A percentile compares a stretch with the other conserved stretches of the same genome.
phyloP scores from a whole-genome alignment of 345 rosid species.

The Arabidopsis arenosa region DNA sequence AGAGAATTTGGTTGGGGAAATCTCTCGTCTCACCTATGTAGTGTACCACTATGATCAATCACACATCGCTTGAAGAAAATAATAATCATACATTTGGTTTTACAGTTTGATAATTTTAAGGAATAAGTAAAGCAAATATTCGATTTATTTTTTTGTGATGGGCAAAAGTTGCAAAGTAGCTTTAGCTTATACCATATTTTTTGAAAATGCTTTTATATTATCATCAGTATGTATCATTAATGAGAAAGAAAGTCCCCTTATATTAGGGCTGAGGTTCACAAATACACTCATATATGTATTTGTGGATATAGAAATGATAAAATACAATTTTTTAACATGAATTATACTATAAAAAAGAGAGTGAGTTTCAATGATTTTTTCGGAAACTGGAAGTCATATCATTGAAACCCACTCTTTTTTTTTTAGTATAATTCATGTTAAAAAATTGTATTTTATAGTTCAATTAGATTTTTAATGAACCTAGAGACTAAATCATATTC shows the following conservation, averaged over 20 bases:
- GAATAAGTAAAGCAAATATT: slow-evolving; percentile 3
- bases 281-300: background rate
- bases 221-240: background rate
- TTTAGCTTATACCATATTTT: slow-evolving; percentile 4
- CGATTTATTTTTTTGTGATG: background rate
- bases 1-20: background rate
- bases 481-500: background rate
- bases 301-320: background rate
- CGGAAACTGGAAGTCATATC: too few relatives aligned
- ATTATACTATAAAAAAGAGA: too few relatives aligned
- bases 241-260: background rate
- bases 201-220: background rate
- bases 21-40: background rate
- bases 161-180: slow-evolving; percentile 23
- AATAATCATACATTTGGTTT: background rate
- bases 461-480: background rate
- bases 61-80: background rate
- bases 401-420: background rate
- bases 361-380: too few relatives aligned
- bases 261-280: background rate
- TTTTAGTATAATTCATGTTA: background rate
- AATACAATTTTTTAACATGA: too few relatives aligned
- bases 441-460: background rate
- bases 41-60: background rate
- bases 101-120: slow-evolving; percentile 8